Evolutionary conservation across 1,139 yeast genomes (phyloP), one percentile per base, ranked within the genome.

Genomic region (Candida neerlandica): DNA sequence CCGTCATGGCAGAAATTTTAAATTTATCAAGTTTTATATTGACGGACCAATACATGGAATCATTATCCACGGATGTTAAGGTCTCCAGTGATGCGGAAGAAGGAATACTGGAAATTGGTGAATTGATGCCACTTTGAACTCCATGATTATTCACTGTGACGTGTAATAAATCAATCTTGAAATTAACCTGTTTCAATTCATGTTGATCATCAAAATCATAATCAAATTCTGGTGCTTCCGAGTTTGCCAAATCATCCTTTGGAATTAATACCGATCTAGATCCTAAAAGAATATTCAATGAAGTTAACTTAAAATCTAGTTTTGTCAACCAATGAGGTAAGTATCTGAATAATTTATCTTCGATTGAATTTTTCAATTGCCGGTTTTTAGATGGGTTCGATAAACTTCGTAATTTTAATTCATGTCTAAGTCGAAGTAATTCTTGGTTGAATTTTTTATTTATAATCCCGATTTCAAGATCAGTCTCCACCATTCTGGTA

Each of bases 241-340:
- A 53, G 32, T 69, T 63, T 41, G 75, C 63, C 5, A 73, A 57
- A 44, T 71, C 69, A 18, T 75, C 71, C 10, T 78, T 55, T 12
- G 75, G 82, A 54, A 85, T 74, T 46, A 85, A 70, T 0, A 85
- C 77, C 0, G 90, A 85, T 45, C 89, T 71, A 0, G 89, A 77
- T 0, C 89, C 90, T 7, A 84, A 50, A 9, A 66, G 58, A 0
- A 83, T 43, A 3, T 62, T 60, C 3, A 77, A 58, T 3, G 67
- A 60, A 2, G 63, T 55, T 1, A 80, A 46, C 4, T 59, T 62
- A 3, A 82, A 23, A 27, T 67, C 66, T 9, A 73, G 49, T 7
- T 66, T 70, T 18, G 75, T 65, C 19, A 84, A 61, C 80, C 84
- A 81, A 1, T 57, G 49, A 0, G 88, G 88, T 19, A 82, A 59